These are phyloP conservation scores for Calonectria hongkongensis DNA, from an alignment of 2,329 filamentous ascomycete species.

Conservation along the genomic window DNA sequence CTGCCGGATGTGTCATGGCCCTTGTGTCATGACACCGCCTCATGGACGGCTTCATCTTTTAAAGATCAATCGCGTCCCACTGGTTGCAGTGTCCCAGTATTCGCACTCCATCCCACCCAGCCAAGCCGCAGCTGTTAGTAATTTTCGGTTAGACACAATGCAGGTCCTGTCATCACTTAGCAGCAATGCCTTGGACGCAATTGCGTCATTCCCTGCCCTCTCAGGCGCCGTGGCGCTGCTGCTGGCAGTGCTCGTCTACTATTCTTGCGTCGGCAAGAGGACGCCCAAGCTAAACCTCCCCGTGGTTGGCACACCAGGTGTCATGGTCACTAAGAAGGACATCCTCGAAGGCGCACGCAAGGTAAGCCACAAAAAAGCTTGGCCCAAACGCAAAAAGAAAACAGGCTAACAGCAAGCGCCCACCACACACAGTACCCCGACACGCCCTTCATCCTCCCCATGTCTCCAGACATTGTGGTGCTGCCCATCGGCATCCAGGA, in stretches of 20 bases:
- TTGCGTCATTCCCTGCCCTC: slow-evolving; percentile 33
- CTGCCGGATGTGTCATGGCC: slow-evolving; percentile 2
- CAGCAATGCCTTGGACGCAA: slow-evolving; percentile 16
- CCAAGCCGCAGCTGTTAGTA: background rate
- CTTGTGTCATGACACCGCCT: slow-evolving; percentile 15
- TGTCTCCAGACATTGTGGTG: slow-evolving; percentile 36
- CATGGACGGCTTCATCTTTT: slow-evolving; percentile 5
- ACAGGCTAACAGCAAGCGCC: background rate
- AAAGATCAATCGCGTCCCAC: slow-evolving; percentile 18
- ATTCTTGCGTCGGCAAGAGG: slow-evolving; percentile 15
- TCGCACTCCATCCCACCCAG: background rate
- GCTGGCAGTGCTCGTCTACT: slow-evolving; percentile 31
- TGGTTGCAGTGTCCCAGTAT: background rate
- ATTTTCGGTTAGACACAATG: slow-evolving; percentile 9
- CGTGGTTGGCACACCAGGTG: slow-evolving; percentile 27
- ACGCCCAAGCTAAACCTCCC: slow-evolving; percentile 27
- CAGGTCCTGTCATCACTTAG: slow-evolving; percentile 24
- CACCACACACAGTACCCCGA: slow-evolving; percentile 27
- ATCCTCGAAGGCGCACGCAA: slow-evolving; percentile 35
- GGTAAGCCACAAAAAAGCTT: slow-evolving; percentile 24
- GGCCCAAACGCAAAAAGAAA: background rate
- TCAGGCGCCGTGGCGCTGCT: slow-evolving; percentile 29
- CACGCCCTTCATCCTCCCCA: slow-evolving; percentile 35
- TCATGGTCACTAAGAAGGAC: slow-evolving; percentile 33
- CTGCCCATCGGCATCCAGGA: slow-evolving; percentile 35